phyloP scores from a whole-genome alignment of 768 basidiomycete genomes.

The Pisolithus microcarpus region DNA sequence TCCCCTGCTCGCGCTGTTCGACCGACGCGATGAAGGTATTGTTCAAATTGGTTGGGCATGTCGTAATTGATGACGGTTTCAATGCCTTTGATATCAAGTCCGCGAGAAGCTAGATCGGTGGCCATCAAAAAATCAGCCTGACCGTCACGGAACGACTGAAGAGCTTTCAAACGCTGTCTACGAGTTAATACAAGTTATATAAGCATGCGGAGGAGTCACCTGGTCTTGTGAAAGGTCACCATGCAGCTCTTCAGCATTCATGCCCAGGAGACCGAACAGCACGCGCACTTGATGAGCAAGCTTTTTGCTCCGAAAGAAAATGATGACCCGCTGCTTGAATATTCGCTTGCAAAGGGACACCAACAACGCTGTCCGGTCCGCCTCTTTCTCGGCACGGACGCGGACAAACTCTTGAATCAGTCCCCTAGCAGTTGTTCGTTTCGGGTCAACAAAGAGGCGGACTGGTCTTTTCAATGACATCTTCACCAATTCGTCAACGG shows the following conservation, averaged over 20 bases:
- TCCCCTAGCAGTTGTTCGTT: constrained; percentile 76
- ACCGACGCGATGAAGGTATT: constrained; percentile 96
- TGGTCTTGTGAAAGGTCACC: constrained; percentile 96
- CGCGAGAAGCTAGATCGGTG: constrained; percentile 91
- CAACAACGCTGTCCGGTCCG: constrained; percentile 69
- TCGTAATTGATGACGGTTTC: constrained; percentile 99
- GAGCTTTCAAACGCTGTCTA: constrained; percentile 70
- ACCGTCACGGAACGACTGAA: constrained; percentile 84
- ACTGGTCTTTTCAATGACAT: constrained; percentile 92
- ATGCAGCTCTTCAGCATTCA: constrained; percentile 90
- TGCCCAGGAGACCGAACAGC: constrained; percentile 79
- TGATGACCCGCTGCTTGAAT: constrained; percentile 76
- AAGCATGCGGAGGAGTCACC: constrained; percentile 34
- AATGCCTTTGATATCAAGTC: constrained; percentile 95
- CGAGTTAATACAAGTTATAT: constrained; percentile 1
- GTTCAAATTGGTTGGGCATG: constrained; percentile 89
- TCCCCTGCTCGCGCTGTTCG: constrained; percentile 93
- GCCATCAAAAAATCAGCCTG: constrained; percentile 90
- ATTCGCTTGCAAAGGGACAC: constrained; percentile 81
- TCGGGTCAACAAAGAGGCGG: constrained; percentile 92
- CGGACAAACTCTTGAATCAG: constrained; percentile 94
- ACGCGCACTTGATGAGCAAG: constrained; percentile 96
- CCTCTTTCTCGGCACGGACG: constrained; percentile 73
- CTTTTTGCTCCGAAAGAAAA: constrained; percentile 96
- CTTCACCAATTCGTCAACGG: constrained; percentile 86